Evolutionary conservation across 139 green algal genomes (phyloP), one percentile per base, ranked within the genome.

Genomic region (Chlorella vulgaris): DNA sequence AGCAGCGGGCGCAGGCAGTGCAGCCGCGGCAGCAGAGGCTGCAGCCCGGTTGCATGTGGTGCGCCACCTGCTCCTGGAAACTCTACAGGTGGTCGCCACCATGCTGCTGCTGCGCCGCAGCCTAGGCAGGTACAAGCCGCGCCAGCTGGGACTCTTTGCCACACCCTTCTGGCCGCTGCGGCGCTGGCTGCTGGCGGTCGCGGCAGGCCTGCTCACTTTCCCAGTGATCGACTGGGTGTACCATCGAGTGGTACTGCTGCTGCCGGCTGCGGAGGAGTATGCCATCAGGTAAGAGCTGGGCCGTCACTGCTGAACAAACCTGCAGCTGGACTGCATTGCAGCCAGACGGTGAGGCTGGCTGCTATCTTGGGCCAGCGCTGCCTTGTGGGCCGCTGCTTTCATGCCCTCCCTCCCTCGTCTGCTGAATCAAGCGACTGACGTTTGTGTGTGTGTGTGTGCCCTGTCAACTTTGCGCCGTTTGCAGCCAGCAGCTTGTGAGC

Each of bases 1-100:
- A 31, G 79, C 68, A 8, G 61, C 33, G 47, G 39, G 69, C 42
- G 35, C 38, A 36, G 22, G 24, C 38, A 22, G 28, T 35, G 39
- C 24, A 22, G 33, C 33, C 10, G 33, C 67, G 18, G 38, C 63
- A 10, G 63, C 63, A 15, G 22, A 70, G 8, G 24, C 60, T 5
- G 63, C 33, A 40, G 38, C 33, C 67, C 58, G 67, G 63, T 28
- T 81, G 21, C 86, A 93, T 38, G 95, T 94, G 6, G 35, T 96
- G 62, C 66, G 50, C 1, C 89, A 93, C 85, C 87, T 98, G 15
- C 66, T 87, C 35, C 87, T 96, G 0, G 95, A 98, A 81, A 24
- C 91, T 26, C 74, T 80, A 0, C 89, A 95, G 88, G 87, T 96
- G 78, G 75, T 43, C 1, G 51, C 91, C 28, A 95, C 91, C 13